Conservation (phyloP, 257 asterid genomes). For the Craterostigma plantagineum region DNA sequence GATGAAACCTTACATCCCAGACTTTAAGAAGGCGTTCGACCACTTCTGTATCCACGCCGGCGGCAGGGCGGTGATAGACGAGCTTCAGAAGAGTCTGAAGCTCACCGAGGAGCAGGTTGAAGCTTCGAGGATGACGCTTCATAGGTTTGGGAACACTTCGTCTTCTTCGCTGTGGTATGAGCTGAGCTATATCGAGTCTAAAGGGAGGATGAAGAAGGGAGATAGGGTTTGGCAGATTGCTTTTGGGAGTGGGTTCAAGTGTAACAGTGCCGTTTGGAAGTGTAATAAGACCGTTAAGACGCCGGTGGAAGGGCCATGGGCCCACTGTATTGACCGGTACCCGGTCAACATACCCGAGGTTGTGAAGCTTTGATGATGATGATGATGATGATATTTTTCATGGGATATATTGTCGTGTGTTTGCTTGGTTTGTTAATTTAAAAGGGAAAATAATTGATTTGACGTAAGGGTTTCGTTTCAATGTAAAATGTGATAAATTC, state of each 20-base stretch:
- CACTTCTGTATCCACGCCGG: not conserved
- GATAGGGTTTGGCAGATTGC: constrained; percentile 2
- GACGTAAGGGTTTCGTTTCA: too few relatives aligned
- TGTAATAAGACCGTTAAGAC: not conserved
- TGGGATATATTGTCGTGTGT: too few relatives aligned
- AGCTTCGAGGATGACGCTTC: not conserved
- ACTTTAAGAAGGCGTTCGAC: not conserved
- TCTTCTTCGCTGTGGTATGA: too few relatives aligned
- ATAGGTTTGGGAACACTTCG: not conserved
- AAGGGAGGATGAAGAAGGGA: constrained; percentile 1
- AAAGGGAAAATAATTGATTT: too few relatives aligned
- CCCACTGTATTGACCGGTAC: not conserved
- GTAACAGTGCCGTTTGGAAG: not conserved
- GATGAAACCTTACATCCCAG: not conserved
- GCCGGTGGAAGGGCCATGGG: not conserved
- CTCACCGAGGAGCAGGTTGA: not conserved
- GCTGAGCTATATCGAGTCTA: not conserved
- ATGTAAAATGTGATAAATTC: too few relatives aligned
- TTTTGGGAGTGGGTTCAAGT: not conserved
- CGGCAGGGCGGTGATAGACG: not conserved
- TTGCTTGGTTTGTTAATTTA: too few relatives aligned
- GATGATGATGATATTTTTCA: too few relatives aligned
- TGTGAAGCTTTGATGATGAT: not conserved
- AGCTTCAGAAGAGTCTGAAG: constrained; percentile 1
- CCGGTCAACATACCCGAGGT: not conserved